A percentile compares a stretch with the other conserved stretches of the same genome.
These are phyloP conservation scores for Trametes hirsuta DNA, from an alignment of 1,284 basidiomycete species.

Conservation along the genomic window DNA sequence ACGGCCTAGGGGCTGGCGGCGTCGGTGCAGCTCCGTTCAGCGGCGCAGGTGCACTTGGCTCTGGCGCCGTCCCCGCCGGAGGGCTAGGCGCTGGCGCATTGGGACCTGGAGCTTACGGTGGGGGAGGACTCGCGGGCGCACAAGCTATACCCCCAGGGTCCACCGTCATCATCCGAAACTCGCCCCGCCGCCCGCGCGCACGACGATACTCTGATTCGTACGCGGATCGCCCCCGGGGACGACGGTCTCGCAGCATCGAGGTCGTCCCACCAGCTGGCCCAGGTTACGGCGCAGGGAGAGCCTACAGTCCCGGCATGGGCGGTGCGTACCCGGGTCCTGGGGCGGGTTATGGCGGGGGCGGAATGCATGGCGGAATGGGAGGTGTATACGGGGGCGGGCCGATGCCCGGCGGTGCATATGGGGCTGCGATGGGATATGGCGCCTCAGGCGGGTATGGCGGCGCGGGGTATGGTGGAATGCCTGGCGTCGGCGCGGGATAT, in stretches of 20 bases:
- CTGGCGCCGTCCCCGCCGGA: neutral
- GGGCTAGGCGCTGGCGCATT: neutral
- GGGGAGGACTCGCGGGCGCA: neutral
- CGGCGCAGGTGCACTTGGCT: neutral
- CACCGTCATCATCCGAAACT: constrained; percentile 5
- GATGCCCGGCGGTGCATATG: neutral
- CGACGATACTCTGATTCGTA: constrained; percentile 12
- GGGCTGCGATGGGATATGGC: neutral
- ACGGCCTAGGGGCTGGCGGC: neutral
- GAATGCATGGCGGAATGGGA: neutral
- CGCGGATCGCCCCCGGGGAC: neutral
- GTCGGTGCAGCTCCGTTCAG: neutral
- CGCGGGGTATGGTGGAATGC: neutral
- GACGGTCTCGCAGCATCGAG: constrained; percentile 2
- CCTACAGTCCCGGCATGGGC: neutral
- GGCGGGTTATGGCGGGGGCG: neutral
- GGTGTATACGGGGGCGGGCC: neutral
- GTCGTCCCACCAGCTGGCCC: neutral
- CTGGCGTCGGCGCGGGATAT: neutral
- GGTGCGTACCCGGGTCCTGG: neutral
- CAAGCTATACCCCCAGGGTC: neutral
- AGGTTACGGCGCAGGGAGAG: too few relatives aligned
- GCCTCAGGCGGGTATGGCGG: neutral
- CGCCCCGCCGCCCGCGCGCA: neutral
- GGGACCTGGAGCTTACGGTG: neutral